Percentiles rank a stretch among this genome's conserved stretches.
phyloP scores from a whole-genome alignment of 257 asterid species.

The Galeopsis tetrahit region DNA sequence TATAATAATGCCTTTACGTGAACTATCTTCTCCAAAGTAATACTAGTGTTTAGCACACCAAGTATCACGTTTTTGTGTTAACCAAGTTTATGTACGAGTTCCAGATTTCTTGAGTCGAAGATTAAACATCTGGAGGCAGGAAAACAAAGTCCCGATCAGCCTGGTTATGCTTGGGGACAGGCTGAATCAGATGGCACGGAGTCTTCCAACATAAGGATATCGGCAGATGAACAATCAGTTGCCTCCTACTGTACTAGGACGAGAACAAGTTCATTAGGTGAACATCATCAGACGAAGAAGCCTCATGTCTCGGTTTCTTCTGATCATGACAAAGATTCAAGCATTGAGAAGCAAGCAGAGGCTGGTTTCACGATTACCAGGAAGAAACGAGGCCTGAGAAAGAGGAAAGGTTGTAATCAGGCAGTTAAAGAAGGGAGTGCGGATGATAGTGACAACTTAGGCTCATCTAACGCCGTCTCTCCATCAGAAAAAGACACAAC shows the following conservation, averaged over 20 bases:
- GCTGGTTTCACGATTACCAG: conserved; percentile 42
- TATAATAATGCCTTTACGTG: no score
- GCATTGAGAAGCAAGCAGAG: conserved; percentile 35
- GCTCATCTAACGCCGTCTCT: conserved; percentile 50
- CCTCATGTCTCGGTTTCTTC: conserved; percentile 41
- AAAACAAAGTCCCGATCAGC: conserved; percentile 42
- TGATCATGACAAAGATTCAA: conserved; percentile 40
- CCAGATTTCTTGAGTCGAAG: conserved; percentile 75
- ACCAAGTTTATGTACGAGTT: background rate
- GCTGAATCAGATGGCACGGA: conserved; percentile 56
- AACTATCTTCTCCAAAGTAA: no score
- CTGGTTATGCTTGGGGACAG: conserved; percentile 40
- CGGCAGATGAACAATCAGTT: conserved; percentile 66
- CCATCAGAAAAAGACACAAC: conserved; percentile 48
- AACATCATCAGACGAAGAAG: conserved; percentile 40
- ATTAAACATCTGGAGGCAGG: conserved; percentile 56
- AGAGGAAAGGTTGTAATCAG: conserved; percentile 54
- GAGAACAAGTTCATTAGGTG: conserved; percentile 44
- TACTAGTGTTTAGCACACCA: no score
- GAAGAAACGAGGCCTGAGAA: conserved; percentile 73
- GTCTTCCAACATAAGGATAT: conserved; percentile 47
- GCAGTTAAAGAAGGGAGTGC: conserved; percentile 61
- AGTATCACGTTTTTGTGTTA: no score
- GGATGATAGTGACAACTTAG: conserved; percentile 61
- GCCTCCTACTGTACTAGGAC: conserved; percentile 60